Conservation (phyloP, 495 filamentous ascomycete species). For the Penicillium steckii region DNA sequence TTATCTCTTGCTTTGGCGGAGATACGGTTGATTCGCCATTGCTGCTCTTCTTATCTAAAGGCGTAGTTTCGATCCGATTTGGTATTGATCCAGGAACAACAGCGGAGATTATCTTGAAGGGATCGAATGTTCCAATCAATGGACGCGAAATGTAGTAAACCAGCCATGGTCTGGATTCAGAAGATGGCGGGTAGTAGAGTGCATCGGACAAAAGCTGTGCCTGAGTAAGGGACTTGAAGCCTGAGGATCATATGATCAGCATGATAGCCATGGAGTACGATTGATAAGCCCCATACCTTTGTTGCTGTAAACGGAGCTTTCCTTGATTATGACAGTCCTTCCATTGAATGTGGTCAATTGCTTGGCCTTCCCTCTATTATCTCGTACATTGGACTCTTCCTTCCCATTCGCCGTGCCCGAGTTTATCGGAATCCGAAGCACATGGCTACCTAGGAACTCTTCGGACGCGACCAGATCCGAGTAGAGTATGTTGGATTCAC, state of each 20-base stretch:
- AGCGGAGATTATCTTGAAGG: conserved; percentile 64
- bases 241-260: conserved; percentile 43
- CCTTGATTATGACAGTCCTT: conserved; percentile 90
- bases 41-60: conserved; percentile 30
- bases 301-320: conserved; percentile 90
- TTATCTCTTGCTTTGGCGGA: conserved; percentile 83
- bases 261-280: not conserved
- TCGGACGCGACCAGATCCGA: conserved; percentile 81
- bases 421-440: conserved; percentile 74
- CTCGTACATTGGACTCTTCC: conserved; percentile 75
- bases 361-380: conserved; percentile 89
- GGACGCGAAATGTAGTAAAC: conserved; percentile 96
- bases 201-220: conserved; percentile 83
- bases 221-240: conserved; percentile 89
- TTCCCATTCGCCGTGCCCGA: conserved; percentile 55
- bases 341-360: conserved; percentile 92
- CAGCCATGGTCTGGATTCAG: conserved; percentile 87
- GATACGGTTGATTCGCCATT: conserved; percentile 34
- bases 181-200: conserved; percentile 81
- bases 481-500: conserved; percentile 75
- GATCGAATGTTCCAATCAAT: conserved; percentile 80
- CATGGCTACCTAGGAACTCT: conserved; percentile 96
- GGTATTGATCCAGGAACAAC: conserved; percentile 46
- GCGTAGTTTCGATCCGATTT: conserved; percentile 18
- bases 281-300: conserved; percentile 62